Percentiles rank a stretch among this genome's conserved stretches.
Evolutionary conservation across 768 basidiomycete species (phyloP).

Genomic region (Suillus lakei): DNA sequence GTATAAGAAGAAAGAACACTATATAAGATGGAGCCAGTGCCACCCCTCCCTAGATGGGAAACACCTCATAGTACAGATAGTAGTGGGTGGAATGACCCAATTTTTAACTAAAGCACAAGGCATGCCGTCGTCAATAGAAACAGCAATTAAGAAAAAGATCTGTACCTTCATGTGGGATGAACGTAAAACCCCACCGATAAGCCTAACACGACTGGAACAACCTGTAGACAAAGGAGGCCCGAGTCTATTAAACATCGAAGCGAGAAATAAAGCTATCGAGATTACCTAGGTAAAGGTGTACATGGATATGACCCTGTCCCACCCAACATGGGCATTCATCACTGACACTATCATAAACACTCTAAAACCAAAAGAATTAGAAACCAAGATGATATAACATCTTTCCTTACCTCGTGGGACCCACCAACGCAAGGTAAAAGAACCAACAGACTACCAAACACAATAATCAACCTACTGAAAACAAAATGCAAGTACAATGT

Average conservation of each 20-base stretch:
- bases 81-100: conserved; percentile 37
- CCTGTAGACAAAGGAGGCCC: conserved; percentile 13
- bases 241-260: conserved; percentile 10
- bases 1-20: too few species aligned
- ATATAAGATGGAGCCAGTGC: too few species aligned
- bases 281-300: not conserved
- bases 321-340: not conserved
- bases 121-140: conserved; percentile 35
- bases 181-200: not conserved
- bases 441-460: not conserved
- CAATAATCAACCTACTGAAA: not conserved
- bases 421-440: not conserved
- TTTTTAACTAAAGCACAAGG: conserved; percentile 41
- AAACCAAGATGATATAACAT: not conserved
- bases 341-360: not conserved
- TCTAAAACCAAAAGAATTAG: too few species aligned
- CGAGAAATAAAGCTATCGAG: not conserved
- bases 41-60: not conserved
- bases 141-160: conserved; percentile 11
- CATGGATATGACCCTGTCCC: not conserved
- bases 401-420: not conserved
- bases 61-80: conserved; percentile 31
- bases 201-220: conserved; percentile 1
- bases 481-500: not conserved
- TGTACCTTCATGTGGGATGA: conserved; percentile 22